Evolutionary conservation across 805 yeast genomes (phyloP).

Genomic region (Wickerhamomyces ciferrii): DNA sequence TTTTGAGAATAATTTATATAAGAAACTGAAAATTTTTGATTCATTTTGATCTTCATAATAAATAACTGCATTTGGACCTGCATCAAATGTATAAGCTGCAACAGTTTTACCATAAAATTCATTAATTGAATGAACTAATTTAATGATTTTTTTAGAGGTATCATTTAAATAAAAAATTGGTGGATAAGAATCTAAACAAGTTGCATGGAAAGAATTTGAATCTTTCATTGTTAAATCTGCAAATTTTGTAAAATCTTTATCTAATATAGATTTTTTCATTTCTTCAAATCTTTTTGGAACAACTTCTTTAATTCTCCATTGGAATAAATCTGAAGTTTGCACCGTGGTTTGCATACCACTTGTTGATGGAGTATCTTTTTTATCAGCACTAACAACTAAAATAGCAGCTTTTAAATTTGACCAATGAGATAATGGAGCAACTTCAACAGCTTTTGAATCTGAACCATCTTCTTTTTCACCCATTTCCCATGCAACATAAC

Average conservation of each 20-base stretch:
- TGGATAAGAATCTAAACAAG: conserved; percentile 92
- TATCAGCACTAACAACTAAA: conserved; percentile 86
- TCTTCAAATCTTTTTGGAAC: conserved; percentile 82
- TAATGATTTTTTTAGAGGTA: conserved; percentile 78
- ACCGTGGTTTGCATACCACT: conserved; percentile 97
- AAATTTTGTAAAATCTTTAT: conserved; percentile 73
- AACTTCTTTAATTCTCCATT: conserved; percentile 68
- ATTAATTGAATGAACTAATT: conserved; percentile 74
- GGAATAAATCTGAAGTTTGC: conserved; percentile 79
- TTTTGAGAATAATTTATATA: conserved; percentile 52
- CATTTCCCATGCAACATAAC: conserved; percentile 99
- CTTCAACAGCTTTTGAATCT: conserved; percentile 91
- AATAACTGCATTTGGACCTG: conserved; percentile 98
- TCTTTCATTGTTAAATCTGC: conserved; percentile 94
- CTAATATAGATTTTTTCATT: conserved; percentile 73
- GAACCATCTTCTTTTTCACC: conserved; percentile 71
- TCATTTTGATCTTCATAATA: conserved; percentile 82
- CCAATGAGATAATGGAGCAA: conserved; percentile 86
- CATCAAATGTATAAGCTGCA: conserved; percentile 97
- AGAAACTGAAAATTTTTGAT: conserved; percentile 61
- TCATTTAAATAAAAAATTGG: conserved; percentile 95
- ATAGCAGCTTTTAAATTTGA: conserved; percentile 89
- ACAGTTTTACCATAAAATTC: conserved; percentile 46
- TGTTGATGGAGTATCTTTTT: conserved; percentile 93
- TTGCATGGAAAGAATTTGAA: conserved; percentile 96